Evolutionary conservation across 441 rosid species (phyloP).

Genomic region (Lepidium campestre): DNA sequence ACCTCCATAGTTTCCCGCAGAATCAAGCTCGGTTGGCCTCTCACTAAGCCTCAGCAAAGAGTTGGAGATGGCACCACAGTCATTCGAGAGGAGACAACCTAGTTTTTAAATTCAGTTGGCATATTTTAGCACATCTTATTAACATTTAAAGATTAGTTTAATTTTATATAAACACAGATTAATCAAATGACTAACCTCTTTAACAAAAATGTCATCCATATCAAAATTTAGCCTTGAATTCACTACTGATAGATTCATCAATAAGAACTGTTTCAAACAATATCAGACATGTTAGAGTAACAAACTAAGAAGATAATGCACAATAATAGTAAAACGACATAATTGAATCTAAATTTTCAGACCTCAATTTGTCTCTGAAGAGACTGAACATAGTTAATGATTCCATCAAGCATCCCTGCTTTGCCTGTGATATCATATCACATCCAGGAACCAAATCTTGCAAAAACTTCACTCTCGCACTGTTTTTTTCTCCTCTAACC

Average conservation of each 20-base stretch:
- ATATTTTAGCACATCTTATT: not conserved
- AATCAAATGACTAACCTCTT: constrained; percentile 45
- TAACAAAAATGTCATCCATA: constrained; percentile 48
- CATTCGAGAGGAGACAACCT: constrained; percentile 45
- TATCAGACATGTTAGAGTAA: not conserved
- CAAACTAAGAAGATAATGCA: not conserved
- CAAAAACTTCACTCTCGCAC: constrained; percentile 91
- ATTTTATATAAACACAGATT: not conserved
- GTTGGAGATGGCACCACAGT: constrained; percentile 35
- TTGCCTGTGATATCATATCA: constrained; percentile 76
- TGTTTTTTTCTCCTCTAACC: constrained; percentile 93
- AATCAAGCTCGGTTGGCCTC: too few species aligned
- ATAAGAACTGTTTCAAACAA: constrained; percentile 36
- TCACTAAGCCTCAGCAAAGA: too few species aligned
- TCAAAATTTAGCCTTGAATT: constrained; percentile 52
- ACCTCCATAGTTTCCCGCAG: too few species aligned
- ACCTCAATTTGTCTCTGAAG: constrained; percentile 79
- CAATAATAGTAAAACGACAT: not conserved
- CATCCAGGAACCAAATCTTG: constrained; percentile 98
- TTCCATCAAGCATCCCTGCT: constrained; percentile 80
- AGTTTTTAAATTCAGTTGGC: not conserved
- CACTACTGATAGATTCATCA: constrained; percentile 68
- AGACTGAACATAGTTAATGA: constrained; percentile 74
- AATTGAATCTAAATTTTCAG: not conserved
- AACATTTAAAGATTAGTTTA: not conserved